These are phyloP conservation scores for Kwoniella botswanensis DNA, from an alignment of 768 basidiomycete species.

Conservation along the genomic window DNA sequence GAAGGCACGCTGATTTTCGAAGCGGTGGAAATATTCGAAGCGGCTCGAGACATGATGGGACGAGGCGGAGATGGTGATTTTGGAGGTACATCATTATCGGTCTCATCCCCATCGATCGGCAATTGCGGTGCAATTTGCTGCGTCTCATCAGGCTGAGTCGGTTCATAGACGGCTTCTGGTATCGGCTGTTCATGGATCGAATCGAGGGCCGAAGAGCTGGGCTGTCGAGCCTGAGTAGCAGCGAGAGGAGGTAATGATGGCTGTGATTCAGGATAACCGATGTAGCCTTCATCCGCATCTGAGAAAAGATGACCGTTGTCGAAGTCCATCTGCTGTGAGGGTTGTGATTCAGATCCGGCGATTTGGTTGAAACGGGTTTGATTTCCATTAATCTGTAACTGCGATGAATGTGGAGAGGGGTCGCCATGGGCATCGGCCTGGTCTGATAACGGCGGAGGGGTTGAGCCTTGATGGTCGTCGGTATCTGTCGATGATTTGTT, in stretches of 20 bases:
- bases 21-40: slow-evolving; percentile 2
- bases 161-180: neutral
- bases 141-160: slow-evolving; percentile 20
- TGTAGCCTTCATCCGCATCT: neutral
- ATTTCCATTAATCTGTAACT: neutral
- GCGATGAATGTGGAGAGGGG: neutral
- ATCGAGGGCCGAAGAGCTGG: neutral
- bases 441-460: neutral
- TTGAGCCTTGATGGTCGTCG: neutral
- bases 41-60: neutral
- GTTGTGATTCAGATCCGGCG: neutral
- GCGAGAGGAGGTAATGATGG: slow-evolving; percentile 6
- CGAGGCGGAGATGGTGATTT: neutral
- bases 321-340: neutral
- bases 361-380: neutral
- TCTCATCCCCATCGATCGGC: neutral
- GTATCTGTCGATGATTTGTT: no score
- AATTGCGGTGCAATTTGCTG: neutral
- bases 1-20: slow-evolving; percentile 15
- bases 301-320: slow-evolving; percentile 9
- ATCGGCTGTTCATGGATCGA: neutral
- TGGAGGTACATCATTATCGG: neutral
- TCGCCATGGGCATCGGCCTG: neutral
- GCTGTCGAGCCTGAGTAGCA: slow-evolving; percentile 16
- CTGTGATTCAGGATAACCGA: slow-evolving; percentile 10